These are phyloP conservation scores for Cucumis hystrix DNA, from an alignment of 306 rosid genomes.

Conservation along the genomic window DNA sequence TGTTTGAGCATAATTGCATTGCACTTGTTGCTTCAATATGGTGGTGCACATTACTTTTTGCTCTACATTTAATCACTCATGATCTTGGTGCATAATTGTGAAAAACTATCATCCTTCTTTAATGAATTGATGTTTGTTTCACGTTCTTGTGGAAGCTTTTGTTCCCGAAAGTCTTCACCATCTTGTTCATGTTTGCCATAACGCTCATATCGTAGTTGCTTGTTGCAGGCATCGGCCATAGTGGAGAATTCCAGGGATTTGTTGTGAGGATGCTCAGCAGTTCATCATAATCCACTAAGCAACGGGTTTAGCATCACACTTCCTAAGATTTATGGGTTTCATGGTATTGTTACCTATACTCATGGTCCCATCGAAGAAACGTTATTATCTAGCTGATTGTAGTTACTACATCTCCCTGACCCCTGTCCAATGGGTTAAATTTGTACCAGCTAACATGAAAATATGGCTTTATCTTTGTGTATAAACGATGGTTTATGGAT, in stretches of 20 bases:
- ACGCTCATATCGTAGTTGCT: not conserved
- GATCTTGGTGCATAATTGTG: not conserved
- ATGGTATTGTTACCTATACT: not conserved
- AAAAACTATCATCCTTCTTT: not conserved
- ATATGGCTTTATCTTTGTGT: not conserved
- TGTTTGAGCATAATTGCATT: not conserved
- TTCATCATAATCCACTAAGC: not conserved
- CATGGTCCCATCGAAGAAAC: not conserved
- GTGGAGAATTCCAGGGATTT: not conserved
- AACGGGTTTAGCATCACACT: not conserved
- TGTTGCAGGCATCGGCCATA: not conserved
- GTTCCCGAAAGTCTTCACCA: not conserved
- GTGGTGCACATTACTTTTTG: not conserved
- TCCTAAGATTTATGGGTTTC: not conserved
- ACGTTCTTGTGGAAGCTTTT: not conserved
- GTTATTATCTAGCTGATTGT: not conserved
- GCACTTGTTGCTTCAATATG: not conserved
- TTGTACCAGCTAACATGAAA: not conserved
- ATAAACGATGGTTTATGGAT: not conserved
- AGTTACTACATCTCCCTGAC: not conserved
- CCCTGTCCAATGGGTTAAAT: not conserved
- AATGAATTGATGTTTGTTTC: not conserved
- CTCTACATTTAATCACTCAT: not conserved
- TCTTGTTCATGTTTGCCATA: not conserved
- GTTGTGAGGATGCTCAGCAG: not conserved